Base-by-base conservation (phyloP, 441 rosid genomes). In the Brassica balearica region DNA sequence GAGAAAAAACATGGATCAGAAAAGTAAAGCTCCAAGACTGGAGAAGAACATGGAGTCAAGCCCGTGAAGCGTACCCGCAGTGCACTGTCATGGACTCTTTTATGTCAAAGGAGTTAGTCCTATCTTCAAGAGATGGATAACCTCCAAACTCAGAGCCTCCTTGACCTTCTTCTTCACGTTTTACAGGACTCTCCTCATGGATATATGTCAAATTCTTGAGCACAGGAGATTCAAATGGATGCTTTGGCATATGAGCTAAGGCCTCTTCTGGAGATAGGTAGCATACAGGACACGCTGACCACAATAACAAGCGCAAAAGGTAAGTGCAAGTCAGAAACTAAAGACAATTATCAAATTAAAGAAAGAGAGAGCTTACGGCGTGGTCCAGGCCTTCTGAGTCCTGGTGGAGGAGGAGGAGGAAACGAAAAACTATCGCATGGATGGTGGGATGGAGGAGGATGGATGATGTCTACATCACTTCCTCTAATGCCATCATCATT, bases 101-200 rank as follows among this genome's bases (percentile, higher is more conserved):
- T 58, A 92, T 82, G 69, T 89, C 88, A 76, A 82, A 93, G 20
- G 93, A 88, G 69, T 87, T 87, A 32, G 65, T 85, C 77, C 96
- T 86, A 53, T 89, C 90, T 59, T 79, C 82, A 55, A 92, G 79
- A 78, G 96, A 84, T 81, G 96, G 97, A 81, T 88, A 94, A 53
- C 98, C 97, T 80, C 96, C 92, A 78, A 92, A 94, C 6, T 86
- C 90, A 56, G 97, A 94, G 76, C 95, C 97, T 80, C 92, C 96
- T 73, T 86, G 87, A 22, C 85, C 76, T 83, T 87, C 94, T 82
- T 86, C 91, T 82, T 86, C 91, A 75, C 8, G 71, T 80, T 84
- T 88, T 17, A 82, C 78, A 43, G 90, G 94, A 81, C 72, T 83
- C 84, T 86, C 87, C 5, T 87, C 87, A 32, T 73, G 81, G 74